Conservation (phyloP, 139 green algal genomes). For the Coelastrella sp. region DNA sequence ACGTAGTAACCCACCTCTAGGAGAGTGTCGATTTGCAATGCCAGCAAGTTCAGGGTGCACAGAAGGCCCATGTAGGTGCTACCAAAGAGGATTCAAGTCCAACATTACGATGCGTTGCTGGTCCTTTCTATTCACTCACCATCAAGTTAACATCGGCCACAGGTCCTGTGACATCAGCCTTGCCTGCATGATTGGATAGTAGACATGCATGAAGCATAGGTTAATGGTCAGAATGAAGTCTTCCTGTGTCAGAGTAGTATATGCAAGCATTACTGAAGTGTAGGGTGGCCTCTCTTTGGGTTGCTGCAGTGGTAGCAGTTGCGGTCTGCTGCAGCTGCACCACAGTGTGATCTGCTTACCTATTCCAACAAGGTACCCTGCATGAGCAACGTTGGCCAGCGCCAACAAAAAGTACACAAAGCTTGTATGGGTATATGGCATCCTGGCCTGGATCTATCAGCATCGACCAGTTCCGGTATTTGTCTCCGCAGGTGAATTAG, state of each 20-base stretch:
- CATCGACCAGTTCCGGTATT: not conserved
- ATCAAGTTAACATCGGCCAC: slow-evolving; percentile 89
- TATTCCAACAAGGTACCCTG: slow-evolving; percentile 5
- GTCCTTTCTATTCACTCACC: slow-evolving; percentile 54
- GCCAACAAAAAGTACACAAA: not conserved
- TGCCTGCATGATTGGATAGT: slow-evolving; percentile 56
- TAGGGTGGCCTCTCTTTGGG: not conserved
- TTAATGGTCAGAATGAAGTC: no score
- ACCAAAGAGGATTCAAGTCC: no score
- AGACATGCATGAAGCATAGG: not conserved
- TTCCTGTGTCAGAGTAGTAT: no score
- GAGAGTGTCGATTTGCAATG: no score
- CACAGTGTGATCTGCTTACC: not conserved
- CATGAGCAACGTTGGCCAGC: not conserved
- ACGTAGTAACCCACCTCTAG: no score
- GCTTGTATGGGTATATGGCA: no score
- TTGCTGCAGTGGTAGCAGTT: no score
- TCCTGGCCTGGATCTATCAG: no score
- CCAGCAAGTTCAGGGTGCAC: no score
- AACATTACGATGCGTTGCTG: no score
- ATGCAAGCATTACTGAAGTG: not conserved
- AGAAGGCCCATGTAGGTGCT: no score
- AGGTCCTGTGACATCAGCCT: slow-evolving; percentile 83
- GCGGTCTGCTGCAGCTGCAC: not conserved
- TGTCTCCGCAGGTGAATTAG: not conserved